Evolutionary conservation across 2,329 filamentous ascomycete species (phyloP).

Genomic region (Chalaropsis ovoidea): DNA sequence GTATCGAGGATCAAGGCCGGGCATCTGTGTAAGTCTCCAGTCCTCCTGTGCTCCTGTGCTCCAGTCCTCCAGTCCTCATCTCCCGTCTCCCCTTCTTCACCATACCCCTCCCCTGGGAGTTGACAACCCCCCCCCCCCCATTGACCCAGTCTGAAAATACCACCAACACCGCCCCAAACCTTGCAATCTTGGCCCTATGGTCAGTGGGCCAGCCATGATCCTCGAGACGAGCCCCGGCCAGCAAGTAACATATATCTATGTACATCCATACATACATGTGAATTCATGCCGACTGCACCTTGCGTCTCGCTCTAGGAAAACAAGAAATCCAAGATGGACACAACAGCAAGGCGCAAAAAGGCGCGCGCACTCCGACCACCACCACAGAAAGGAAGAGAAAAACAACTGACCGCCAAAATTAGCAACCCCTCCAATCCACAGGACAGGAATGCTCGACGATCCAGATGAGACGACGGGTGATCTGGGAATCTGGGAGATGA

Average conservation of each 20-base stretch:
- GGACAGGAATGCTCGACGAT: neutral
- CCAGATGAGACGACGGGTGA: conserved; percentile 15
- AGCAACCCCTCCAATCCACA: conserved; percentile 10
- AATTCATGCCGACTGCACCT: conserved; percentile 1
- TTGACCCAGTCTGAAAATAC: neutral
- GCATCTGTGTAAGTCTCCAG: neutral
- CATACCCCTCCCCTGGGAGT: neutral
- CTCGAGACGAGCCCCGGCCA: neutral
- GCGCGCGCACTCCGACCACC: neutral
- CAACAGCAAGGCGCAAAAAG: neutral
- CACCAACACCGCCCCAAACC: conserved; percentile 7
- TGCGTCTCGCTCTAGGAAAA: conserved; percentile 13
- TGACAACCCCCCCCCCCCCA: neutral
- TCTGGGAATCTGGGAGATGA: neutral
- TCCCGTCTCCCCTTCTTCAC: neutral
- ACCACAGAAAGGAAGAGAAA: neutral
- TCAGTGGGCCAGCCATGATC: neutral
- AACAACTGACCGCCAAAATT: neutral
- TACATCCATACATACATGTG: no score
- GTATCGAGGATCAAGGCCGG: neutral
- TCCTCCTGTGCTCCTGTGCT: neutral
- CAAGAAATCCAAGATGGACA: neutral
- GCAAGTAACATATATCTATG: no score
- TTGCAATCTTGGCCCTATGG: neutral
- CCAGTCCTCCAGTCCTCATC: no score